Conservation (phyloP, 441 rosid genomes). For the Rhodomyrtus psidioides region DNA sequence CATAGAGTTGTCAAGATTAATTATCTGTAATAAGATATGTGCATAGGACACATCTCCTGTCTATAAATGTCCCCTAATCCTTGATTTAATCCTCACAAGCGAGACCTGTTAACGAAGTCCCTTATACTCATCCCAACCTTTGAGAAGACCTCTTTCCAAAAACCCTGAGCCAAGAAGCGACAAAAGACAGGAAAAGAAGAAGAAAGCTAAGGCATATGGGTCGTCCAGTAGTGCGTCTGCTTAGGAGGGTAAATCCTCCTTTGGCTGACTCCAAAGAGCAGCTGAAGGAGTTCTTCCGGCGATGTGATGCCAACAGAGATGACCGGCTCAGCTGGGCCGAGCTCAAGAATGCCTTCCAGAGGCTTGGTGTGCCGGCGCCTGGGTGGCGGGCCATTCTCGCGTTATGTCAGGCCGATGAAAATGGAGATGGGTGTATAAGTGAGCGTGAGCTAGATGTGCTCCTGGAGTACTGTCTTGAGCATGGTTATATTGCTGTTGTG, state of each 20-base stretch:
- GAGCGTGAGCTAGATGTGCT: conserved; percentile 18
- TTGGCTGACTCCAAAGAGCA: background rate
- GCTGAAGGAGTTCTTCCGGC: background rate
- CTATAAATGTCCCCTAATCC: background rate
- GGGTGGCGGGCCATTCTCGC: conserved; percentile 7
- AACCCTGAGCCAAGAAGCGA: background rate
- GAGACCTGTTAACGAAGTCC: background rate
- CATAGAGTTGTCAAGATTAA: too few relatives aligned
- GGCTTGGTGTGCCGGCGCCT: conserved; percentile 3
- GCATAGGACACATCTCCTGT: too few relatives aligned
- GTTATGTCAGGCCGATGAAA: conserved; percentile 6
- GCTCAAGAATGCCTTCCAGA: conserved; percentile 4
- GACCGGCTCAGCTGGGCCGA: conserved; percentile 20
- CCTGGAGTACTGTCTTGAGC: background rate
- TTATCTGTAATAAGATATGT: too few relatives aligned
- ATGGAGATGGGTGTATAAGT: conserved; percentile 12
- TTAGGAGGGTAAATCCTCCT: background rate
- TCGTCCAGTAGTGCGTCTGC: background rate
- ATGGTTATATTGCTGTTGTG: conserved; percentile 1
- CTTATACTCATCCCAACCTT: background rate
- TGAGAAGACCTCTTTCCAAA: background rate
- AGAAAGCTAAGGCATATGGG: background rate
- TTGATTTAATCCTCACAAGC: background rate
- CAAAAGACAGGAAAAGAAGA: background rate
- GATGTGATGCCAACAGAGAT: conserved; percentile 16